Evolutionary conservation across 2,329 filamentous ascomycete species (phyloP).

Genomic region (Trichoderma cornu-damae): DNA sequence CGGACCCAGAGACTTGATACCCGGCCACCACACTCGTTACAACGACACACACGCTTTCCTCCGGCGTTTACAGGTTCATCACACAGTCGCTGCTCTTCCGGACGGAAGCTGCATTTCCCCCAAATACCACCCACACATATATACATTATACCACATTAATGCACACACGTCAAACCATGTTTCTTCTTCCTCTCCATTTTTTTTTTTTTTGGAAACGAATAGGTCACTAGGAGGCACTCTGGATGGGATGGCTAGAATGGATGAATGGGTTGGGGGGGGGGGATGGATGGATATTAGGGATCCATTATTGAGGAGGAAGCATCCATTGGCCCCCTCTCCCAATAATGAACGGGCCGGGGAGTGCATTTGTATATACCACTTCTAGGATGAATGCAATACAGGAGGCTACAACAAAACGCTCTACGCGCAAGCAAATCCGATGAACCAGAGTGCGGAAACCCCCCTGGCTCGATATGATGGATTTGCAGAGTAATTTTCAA

Average conservation of each 20-base stretch:
- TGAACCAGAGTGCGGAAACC: too few species aligned
- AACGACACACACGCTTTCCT: constrained; percentile 7
- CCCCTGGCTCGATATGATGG: too few species aligned
- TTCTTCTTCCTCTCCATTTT: too few species aligned
- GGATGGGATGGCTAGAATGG: constrained; percentile 10
- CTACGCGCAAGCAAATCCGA: neutral
- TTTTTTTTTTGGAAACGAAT: constrained; percentile 7
- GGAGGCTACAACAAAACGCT: neutral
- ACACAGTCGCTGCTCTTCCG: constrained; percentile 11
- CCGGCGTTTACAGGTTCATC: constrained; percentile 1
- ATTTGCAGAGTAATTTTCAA: too few species aligned
- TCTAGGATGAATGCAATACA: constrained; percentile 22
- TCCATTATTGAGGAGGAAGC: neutral
- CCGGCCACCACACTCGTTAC: constrained; percentile 8
- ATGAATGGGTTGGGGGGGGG: constrained; percentile 2
- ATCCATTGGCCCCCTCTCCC: constrained; percentile 11
- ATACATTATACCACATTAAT: constrained; percentile 20
- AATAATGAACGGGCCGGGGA: constrained; percentile 10
- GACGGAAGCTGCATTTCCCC: constrained; percentile 8
- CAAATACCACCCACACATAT: neutral
- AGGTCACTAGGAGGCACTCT: constrained; percentile 5
- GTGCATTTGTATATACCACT: constrained; percentile 25
- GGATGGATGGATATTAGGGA: neutral
- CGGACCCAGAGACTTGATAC: neutral
- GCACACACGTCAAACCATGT: constrained; percentile 17